Conservation (phyloP, 495 filamentous ascomycete species). For the Aspergillus wentii region DNA sequence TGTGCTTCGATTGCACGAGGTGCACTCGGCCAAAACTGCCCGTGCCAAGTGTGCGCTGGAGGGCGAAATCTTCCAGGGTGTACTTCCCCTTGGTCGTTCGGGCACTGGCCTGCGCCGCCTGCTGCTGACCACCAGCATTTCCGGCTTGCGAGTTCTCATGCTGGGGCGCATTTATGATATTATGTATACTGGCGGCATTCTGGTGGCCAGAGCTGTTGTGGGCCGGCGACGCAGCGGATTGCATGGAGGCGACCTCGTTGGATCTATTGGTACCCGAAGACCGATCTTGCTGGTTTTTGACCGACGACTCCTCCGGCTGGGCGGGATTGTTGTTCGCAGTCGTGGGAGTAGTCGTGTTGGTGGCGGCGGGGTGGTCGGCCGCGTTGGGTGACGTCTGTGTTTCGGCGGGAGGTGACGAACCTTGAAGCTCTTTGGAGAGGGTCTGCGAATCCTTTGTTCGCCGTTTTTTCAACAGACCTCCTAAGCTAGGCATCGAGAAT, state of each 20-base stretch:
- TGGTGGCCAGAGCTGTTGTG: constrained; percentile 13
- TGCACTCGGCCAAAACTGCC: constrained; percentile 97
- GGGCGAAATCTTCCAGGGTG: constrained; percentile 78
- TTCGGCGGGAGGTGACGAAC: constrained; percentile 52
- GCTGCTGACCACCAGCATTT: constrained; percentile 10
- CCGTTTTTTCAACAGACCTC: constrained; percentile 94
- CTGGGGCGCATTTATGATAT: constrained; percentile 36
- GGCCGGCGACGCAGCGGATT: constrained; percentile 29
- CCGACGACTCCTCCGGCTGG: constrained; percentile 6
- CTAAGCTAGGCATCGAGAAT: constrained; percentile 43
- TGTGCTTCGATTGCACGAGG: constrained; percentile 93
- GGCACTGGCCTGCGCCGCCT: constrained; percentile 27
- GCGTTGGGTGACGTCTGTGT: constrained; percentile 42
- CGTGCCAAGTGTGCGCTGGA: constrained; percentile 88
- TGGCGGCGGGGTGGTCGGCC: constrained; percentile 24
- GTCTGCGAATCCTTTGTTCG: constrained; percentile 75
- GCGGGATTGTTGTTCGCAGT: constrained; percentile 18
- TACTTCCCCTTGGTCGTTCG: constrained; percentile 97
- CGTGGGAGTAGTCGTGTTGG: constrained; percentile 11
- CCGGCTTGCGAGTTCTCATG: constrained; percentile 13
- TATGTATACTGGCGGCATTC: constrained; percentile 43
- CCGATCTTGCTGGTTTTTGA: constrained; percentile 16
- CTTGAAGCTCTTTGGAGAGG: constrained; percentile 47
- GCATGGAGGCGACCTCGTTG: constrained; percentile 35
- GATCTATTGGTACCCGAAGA: constrained; percentile 11